Percentiles rank a stretch among this genome's conserved stretches.
These are phyloP conservation scores for Heliosperma pusillum DNA, from an alignment of 148 eudicot genomes.

Conservation along the genomic window DNA sequence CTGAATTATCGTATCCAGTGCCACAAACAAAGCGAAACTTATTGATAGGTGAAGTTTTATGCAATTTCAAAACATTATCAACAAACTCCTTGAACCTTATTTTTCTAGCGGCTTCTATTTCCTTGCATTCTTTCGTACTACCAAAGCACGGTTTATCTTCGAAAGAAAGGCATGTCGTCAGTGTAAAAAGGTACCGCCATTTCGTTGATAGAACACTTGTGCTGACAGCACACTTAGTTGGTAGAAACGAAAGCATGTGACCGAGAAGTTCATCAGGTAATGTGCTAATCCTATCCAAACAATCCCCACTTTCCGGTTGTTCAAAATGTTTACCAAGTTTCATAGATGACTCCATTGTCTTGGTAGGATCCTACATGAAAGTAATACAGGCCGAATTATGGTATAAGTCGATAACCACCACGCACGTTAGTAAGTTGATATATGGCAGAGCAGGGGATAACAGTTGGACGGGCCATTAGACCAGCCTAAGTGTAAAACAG, in stretches of 20 bases:
- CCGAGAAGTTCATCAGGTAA: background rate
- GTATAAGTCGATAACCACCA: too few species aligned
- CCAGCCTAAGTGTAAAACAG: too few species aligned
- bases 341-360: background rate
- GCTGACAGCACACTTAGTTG: background rate
- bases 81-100: too few species aligned
- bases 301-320: background rate
- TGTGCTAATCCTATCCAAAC: background rate
- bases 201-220: background rate
- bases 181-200: background rate
- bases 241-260: background rate
- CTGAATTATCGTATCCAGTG: background rate
- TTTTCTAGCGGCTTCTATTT: background rate
- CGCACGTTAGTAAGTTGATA: too few species aligned
- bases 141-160: background rate
- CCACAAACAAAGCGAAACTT: background rate
- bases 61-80: background rate
- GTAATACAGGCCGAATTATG: too few species aligned
- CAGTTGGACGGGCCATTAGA: too few species aligned
- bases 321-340: background rate
- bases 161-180: background rate
- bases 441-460: too few species aligned
- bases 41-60: background rate
- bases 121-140: background rate
- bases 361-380: background rate